A percentile compares a stretch with the other conserved stretches of the same genome.
Evolutionary conservation across 371 early-diverging fungal species (phyloP).

Genomic region (Syncephalastrum contaminatum): DNA sequence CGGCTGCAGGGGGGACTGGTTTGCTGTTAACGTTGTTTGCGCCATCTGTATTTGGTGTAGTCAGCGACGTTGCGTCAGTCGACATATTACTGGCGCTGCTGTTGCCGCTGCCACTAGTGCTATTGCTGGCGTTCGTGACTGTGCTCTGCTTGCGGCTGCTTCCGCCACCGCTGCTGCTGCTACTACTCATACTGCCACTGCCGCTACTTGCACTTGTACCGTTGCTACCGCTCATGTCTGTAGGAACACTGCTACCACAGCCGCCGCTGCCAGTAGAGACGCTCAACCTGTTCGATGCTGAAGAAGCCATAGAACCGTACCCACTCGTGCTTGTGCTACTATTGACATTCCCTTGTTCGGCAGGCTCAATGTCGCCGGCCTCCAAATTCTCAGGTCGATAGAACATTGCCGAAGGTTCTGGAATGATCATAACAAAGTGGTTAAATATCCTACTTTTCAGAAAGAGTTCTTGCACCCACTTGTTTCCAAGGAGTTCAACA

Average conservation of each 20-base stretch:
- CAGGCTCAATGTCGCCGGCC: not conserved
- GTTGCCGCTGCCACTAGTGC: slow-evolving; percentile 15
- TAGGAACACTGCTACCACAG: too few relatives aligned
- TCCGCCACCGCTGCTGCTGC: slow-evolving; percentile 13
- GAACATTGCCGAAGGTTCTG: slow-evolving; percentile 17
- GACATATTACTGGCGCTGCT: slow-evolving; percentile 1
- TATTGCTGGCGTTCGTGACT: slow-evolving; percentile 9
- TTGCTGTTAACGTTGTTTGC: too few relatives aligned
- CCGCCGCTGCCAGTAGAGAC: not conserved
- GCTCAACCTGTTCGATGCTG: slow-evolving; percentile 3
- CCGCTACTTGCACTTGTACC: slow-evolving; percentile 16
- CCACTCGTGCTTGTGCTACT: slow-evolving; percentile 18
- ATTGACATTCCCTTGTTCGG: not conserved
- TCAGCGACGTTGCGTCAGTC: not conserved
- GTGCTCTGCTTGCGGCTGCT: slow-evolving; percentile 5
- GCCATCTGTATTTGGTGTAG: not conserved
- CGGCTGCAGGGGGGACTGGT: too few relatives aligned
- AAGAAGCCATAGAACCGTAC: not conserved
- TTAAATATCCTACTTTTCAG: not conserved
- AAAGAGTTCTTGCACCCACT: not conserved
- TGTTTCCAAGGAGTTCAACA: slow-evolving; percentile 24
- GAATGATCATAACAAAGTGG: slow-evolving; percentile 6
- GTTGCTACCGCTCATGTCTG: slow-evolving; percentile 1
- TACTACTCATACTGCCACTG: slow-evolving; percentile 12
- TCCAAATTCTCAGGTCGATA: slow-evolving; percentile 8